Evolutionary conservation across 2,329 filamentous ascomycete genomes (phyloP).

Genomic region (Penicillium sclerotiorum): DNA sequence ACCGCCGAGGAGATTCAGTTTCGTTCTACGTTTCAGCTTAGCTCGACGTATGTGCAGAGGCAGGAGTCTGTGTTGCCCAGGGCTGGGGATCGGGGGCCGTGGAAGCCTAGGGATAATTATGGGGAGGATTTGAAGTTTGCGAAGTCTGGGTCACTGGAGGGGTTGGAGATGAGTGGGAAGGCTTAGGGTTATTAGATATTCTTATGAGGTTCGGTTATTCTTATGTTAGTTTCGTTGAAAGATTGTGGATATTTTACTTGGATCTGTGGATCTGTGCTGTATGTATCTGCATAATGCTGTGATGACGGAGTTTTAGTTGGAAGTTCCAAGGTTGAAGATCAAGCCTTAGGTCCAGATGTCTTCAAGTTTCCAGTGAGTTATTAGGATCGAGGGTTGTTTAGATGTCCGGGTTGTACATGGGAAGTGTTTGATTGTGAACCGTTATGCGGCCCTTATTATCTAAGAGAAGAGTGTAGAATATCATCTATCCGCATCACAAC

Average conservation of each 20-base stretch:
- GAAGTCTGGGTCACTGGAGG: slow-evolving; percentile 35
- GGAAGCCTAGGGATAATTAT: slow-evolving; percentile 40
- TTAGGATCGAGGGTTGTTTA: too few relatives aligned
- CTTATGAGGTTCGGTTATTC: not conserved
- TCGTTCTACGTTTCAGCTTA: slow-evolving; percentile 35
- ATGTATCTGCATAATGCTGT: too few relatives aligned
- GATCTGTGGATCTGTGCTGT: too few relatives aligned
- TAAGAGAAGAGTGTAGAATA: not conserved
- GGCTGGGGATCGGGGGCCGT: slow-evolving; percentile 39
- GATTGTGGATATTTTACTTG: not conserved
- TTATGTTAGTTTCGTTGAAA: not conserved
- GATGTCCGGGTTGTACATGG: too few relatives aligned
- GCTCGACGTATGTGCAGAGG: slow-evolving; percentile 41
- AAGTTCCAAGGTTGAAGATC: too few relatives aligned
- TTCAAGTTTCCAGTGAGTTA: too few relatives aligned
- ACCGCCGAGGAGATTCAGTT: slow-evolving; percentile 20
- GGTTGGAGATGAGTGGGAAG: slow-evolving; percentile 24
- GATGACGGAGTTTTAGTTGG: too few relatives aligned
- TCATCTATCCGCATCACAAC: not conserved
- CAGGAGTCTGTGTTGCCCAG: slow-evolving; percentile 36
- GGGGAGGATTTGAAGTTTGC: slow-evolving; percentile 40
- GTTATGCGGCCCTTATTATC: not conserved
- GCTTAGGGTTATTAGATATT: not conserved
- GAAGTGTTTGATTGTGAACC: not conserved
- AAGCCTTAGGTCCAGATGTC: too few relatives aligned